Base-by-base conservation (phyloP, 345 rosid genomes). In the Angophora floribunda region DNA sequence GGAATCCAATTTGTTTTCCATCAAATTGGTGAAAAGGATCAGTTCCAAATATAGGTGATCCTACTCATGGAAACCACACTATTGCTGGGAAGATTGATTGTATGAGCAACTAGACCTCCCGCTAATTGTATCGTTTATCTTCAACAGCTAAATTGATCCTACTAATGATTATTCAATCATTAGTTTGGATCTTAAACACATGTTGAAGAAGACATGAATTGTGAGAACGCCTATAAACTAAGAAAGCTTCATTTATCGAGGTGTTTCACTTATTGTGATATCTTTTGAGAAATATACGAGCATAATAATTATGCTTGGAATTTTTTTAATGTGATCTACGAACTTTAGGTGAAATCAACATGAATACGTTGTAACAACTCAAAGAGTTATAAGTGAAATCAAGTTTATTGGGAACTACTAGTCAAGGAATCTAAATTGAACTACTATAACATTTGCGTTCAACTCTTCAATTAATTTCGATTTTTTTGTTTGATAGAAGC, bases 31-130 rank as follows among this genome's bases (percentile, higher is more conserved):
- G 65, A 59, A 26, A 26, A 59, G 13, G 65, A 59, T 11, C n/a
- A 59, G 24, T 24, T 59, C 65, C 65, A 9, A 0, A 59, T 59
- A 59, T 59, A 0, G n/a, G n/a, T 0, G 7, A 59, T 26, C n/a
- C 65, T 59, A 26, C 11, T 59, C 24, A 28, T 11, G 65, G 65
- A 59, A 59, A 59, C 15, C n/a, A 59, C 14, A 3, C 65, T 59
- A 59, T 59, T 59, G 65, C 26, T 59, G n/a, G 65, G 65, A 59
- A 59, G 14, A 59, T 59, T 59, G 24, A n/a, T 24, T 59, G 24
- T 24, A 26, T 59, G 13, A n/a, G 30, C n/a, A 26, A 59, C n/a
- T n/a, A 59, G 26, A 59, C 11, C 65, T 4, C 65, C 65, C 30
- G 26, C 61, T 59, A 24, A 59, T 26, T 26, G 30, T 26, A 13